These are phyloP conservation scores for Candida germanica DNA, from an alignment of 805 yeast genomes.

Conservation along the genomic window DNA sequence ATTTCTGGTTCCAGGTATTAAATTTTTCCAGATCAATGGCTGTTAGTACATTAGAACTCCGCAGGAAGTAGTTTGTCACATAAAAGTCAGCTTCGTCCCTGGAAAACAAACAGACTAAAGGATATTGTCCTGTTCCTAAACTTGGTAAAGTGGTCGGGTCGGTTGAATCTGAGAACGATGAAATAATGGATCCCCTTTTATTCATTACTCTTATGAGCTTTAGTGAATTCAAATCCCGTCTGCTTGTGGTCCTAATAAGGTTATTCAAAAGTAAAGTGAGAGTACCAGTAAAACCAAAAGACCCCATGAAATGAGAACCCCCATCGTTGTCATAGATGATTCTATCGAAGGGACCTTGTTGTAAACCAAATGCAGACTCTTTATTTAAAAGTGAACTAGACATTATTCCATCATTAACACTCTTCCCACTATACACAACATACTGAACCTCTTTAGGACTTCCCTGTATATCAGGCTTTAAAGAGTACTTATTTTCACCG, in stretches of 20 bases:
- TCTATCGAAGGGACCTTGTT: constrained; percentile 8
- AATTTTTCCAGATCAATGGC: constrained; percentile 6
- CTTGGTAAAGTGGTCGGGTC: constrained; percentile 6
- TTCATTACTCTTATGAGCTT: constrained; percentile 10
- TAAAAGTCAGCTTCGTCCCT: constrained; percentile 9
- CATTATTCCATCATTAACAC: constrained; percentile 3
- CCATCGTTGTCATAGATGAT: constrained; percentile 12
- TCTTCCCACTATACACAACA: constrained; percentile 10
- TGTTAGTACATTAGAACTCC: neutral
- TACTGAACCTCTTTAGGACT: constrained; percentile 1
- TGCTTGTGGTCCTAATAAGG: constrained; percentile 6
- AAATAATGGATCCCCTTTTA: constrained; percentile 11
- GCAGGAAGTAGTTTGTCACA: constrained; percentile 3
- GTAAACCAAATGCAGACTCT: constrained; percentile 2
- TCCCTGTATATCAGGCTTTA: too few species aligned
- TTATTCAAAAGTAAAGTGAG: constrained; percentile 9
- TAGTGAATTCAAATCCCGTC: constrained; percentile 5
- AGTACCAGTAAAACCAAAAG: constrained; percentile 11
- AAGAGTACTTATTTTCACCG: too few species aligned
- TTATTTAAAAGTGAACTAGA: neutral
- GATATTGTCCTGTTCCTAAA: constrained; percentile 3
- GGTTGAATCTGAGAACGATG: constrained; percentile 11
- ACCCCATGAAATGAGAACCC: constrained; percentile 10
- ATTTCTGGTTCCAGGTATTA: constrained; percentile 1
- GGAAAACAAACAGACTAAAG: constrained; percentile 7